Base-by-base conservation (phyloP, 2,329 filamentous ascomycete species). In the Tricladium varicosporioides region DNA sequence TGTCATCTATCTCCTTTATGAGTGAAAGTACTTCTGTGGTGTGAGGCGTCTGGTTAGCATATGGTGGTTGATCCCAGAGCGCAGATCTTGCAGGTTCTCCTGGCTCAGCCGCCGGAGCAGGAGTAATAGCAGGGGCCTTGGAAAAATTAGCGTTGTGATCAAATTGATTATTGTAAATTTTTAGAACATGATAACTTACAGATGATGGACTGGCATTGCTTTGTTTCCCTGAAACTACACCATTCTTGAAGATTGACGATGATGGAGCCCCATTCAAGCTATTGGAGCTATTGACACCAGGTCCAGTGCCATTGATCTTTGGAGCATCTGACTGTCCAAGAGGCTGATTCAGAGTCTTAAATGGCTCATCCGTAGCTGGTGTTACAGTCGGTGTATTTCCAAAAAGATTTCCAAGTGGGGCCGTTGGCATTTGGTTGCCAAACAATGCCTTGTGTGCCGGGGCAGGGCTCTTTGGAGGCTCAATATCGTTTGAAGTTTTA, bases 321-420 rank as follows among this genome's bases (percentile, higher is more conserved):
- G 60, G 57, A 22, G 31, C 11, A 45, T 31, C 44, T 48, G 27
- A 27, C 32, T 54, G 53, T 14, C 16, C 15, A 5, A 47, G 5
- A 42, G 62, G 40, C 36, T 62, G 56, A n/a, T 52, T 54, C 46
- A 56, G 43, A 32, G 27, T 53, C 32, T 47, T 51, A 45, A 63
- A 53, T n/a, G 58, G 31, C 22, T 47, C 55, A 44, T 36, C 53
- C 9, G 36, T n/a, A 36, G 44, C 33, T 11, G 60, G 42, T 16
- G 53, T 16, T 9, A 51, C 36, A 1, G 51, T n/a, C 10, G 40
- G 43, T n/a, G 51, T 22, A 15, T 32, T 53, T 8, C 54, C 57
- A 55, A 64, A 63, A 4, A 56, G 15, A 19, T 56, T 60, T 18
- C 40, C 59, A 5, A 45, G 47, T 27, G 44, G 33, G 15, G 51